Evolutionary conservation across 768 basidiomycete species (phyloP), one percentile per base, ranked within the genome.

Genomic region (Mycena rosella): DNA sequence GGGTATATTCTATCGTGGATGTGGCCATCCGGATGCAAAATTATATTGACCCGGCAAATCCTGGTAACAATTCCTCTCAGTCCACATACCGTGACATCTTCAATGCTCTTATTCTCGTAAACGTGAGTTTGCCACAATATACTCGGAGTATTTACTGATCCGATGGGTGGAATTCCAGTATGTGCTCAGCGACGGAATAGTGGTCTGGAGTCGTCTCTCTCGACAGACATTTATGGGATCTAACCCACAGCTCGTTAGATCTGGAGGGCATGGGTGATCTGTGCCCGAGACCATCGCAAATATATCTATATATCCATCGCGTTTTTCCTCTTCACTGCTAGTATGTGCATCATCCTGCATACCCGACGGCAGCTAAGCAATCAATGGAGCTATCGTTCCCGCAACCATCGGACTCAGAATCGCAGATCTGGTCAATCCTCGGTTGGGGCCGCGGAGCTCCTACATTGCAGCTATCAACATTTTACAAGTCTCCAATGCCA

Each of bases 211-310:
- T n/a, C n/a, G n/a, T n/a, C n/a, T n/a, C n/a, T n/a, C n/a, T n/a
- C n/a, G n/a, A n/a, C n/a, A n/a, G n/a, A n/a, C n/a, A n/a, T n/a
- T n/a, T n/a, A n/a, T n/a, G n/a, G n/a, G n/a, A n/a, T n/a, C n/a
- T n/a, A n/a, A n/a, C n/a, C n/a, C n/a, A n/a, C n/a, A n/a, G n/a
- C n/a, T n/a, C n/a, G n/a, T n/a, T n/a, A n/a, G n/a, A n/a, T n/a
- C n/a, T n/a, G 68, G 68, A 40, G 68, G n/a, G 68, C 68, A 0
- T 65, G 68, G 68, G 42, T 70, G 11, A 58, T 65, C 22, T 70
- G 48, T 26, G 38, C 29, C 3, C 27, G 55, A 6, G 44, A 40
- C 30, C 48, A 61, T 24, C 38, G 63, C 14, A 56, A 44, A 51
- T 51, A 49, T 18, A 26, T 70, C 3, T 48, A 24, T 9, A 26